A percentile compares a stretch with the other conserved stretches of the same genome.
Conservation (phyloP, 129 eudicot species). For the Saussurea involucrata region DNA sequence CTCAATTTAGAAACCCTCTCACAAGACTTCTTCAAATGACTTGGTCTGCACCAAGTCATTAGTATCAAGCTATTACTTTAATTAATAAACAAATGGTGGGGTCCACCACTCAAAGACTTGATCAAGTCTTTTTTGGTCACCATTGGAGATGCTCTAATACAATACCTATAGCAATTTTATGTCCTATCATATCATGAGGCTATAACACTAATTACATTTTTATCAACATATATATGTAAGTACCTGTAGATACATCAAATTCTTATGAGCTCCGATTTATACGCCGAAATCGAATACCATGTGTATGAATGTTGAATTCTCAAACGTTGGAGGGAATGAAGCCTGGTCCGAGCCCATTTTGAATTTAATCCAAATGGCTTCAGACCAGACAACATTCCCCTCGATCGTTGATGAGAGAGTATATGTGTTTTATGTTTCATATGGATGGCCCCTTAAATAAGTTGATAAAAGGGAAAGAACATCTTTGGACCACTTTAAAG, state of each 20-base stretch:
- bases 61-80: too few species aligned
- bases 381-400: constrained; percentile 81
- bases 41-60: too few species aligned
- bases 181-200: neutral
- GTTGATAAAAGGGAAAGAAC: constrained; percentile 26
- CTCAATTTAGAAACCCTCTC: too few species aligned
- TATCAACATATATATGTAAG: neutral
- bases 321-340: constrained; percentile 84
- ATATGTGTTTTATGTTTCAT: constrained; percentile 28
- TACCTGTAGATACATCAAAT: constrained; percentile 23
- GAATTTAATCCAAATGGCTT: constrained; percentile 27
- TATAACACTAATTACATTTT: neutral
- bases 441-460: constrained; percentile 42
- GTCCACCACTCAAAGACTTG: too few species aligned
- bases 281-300: neutral
- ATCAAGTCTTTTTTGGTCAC: too few species aligned
- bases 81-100: too few species aligned
- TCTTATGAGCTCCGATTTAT: neutral
- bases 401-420: constrained; percentile 36
- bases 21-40: too few species aligned
- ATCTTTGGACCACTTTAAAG: constrained; percentile 21
- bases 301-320: neutral
- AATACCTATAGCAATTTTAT: neutral
- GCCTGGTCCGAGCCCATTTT: constrained; percentile 92
- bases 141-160: too few species aligned